Evolutionary conservation across 129 eudicot species (phyloP), one percentile per base, ranked within the genome.

Genomic region (Flaveria robusta): DNA sequence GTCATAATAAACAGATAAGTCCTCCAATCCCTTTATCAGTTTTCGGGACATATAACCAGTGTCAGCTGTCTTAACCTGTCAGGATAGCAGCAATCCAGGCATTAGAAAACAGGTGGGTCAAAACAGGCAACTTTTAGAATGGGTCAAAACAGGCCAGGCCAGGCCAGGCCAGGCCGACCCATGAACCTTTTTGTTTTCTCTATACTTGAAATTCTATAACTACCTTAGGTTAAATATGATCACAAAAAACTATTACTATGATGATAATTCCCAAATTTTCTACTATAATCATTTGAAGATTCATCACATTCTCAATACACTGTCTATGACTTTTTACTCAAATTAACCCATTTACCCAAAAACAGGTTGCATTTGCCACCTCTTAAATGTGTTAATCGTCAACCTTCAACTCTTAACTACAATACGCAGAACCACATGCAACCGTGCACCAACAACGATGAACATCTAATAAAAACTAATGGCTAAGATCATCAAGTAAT

Each of bases 31-130:
- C 81, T 95, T 95, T 60, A 95, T 89, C 19, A 95, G 85, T 78
- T 88, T 88, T 75, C 99, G 89, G 45, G 99, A 95, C 96, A 95
- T 95, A 80, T 95, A 95, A 60, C 99, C 97, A 1, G 99, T 95
- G 66, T 95, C 99, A 47, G 99, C 99, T 41, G 99, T 95, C 82
- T 95, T 95, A 71, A 95, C 98, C 98, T 93, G 92, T 75, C 79
- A 55, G 20, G 29, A 55, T 20, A 23, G 50, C 55, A 74, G 41
- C 63, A 79, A 13, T 20, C 54, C 37, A 68, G 31, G 46, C 29
- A 50, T 71, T 62, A 71, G 18, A 26, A 23, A 62, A 45, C 13
- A 41, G 68, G 20, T 31, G 20, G 8, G 42, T 24, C 67, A 13
- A 27, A 62, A 13, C 18, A 16, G 5, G 11, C 4, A 62, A 26